Base-by-base conservation (phyloP, 306 rosid genomes). In the Trifolium pratense region DNA sequence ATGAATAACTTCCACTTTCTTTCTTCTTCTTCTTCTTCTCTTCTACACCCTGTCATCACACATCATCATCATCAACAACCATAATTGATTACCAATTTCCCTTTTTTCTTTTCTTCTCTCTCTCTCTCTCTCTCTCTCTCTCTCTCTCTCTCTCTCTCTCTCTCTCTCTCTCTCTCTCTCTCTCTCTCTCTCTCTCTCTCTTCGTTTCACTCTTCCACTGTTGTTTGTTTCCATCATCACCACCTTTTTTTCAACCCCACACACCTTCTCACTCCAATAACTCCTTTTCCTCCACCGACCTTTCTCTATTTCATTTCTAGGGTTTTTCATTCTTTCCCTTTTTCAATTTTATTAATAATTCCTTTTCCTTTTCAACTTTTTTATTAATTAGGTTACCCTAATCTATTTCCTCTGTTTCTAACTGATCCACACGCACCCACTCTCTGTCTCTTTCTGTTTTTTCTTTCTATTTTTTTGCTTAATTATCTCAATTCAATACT, bases 201-300 rank as follows among this genome's bases (percentile, higher is more conserved):
- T n/a, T n/a, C 11, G 56, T n/a, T 79, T 42, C 39, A 36, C 58
- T 14, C 68, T 74, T 23, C 48, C 43, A 81, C 75, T 74, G 58
- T 64, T 71, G 12, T 32, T 64, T 71, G 12, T 32, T 71, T 39
- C 25, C 64, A 49, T 66, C 78, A 49, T 46, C 79, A 60, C 43
- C 79, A 60, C 68, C 77, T 67, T 62, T 70, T 25, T 43, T 43
- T 43, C 49, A 43, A 43, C 49, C 49, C 49, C 82, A 79, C 23
- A 43, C 49, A 3, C 79, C 79, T 69, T 26, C 74, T 12, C 57
- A 45, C 76, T 6, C 71, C 67, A 40, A 61, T 67, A 26, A 69
- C 75, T 57, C 78, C 76, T 26, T 63, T 65, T 71, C 62, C 84
- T 53, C 86, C 79, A 57, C 82, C 84, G 51, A 51, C 80, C 45